Percentiles rank a stretch among this genome's conserved stretches.
These are phyloP conservation scores for Oxytropis ochrocephala DNA, from an alignment of 306 rosid species.

Conservation along the genomic window DNA sequence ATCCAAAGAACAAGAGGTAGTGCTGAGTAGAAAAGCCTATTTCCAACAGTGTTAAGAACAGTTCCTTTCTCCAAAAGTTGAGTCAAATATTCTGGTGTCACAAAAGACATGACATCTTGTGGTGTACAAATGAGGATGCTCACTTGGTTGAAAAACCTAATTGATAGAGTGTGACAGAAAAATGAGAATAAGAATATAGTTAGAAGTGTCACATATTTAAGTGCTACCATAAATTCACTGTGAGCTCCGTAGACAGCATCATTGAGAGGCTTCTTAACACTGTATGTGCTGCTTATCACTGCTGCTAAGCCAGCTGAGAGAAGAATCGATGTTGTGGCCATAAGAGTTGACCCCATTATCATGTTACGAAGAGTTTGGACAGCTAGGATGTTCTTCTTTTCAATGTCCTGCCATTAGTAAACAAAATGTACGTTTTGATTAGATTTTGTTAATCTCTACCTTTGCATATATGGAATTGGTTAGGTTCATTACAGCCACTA, in stretches of 20 bases:
- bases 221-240: constrained; percentile 79
- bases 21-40: constrained; percentile 73
- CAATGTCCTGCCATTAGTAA: constrained; percentile 53
- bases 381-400: constrained; percentile 85
- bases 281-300: constrained; percentile 84
- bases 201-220: constrained; percentile 74
- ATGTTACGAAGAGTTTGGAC: constrained; percentile 74
- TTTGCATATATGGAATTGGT: neutral
- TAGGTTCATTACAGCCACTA: too few relatives aligned
- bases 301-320: constrained; percentile 75
- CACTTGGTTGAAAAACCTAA: constrained; percentile 72
- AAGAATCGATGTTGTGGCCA: constrained; percentile 86
- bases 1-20: constrained; percentile 81
- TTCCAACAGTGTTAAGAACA: constrained; percentile 65
- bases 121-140: constrained; percentile 75
- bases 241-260: constrained; percentile 76
- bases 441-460: neutral
- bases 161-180: constrained; percentile 76
- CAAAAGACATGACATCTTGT: constrained; percentile 32
- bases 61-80: constrained; percentile 74
- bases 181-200: constrained; percentile 77
- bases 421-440: neutral
- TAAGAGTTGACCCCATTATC: constrained; percentile 85
- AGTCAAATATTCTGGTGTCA: constrained; percentile 50
- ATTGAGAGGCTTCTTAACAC: constrained; percentile 69